Base-by-base conservation (phyloP, 1,284 basidiomycete species). In the Ganoderma boninense region DNA sequence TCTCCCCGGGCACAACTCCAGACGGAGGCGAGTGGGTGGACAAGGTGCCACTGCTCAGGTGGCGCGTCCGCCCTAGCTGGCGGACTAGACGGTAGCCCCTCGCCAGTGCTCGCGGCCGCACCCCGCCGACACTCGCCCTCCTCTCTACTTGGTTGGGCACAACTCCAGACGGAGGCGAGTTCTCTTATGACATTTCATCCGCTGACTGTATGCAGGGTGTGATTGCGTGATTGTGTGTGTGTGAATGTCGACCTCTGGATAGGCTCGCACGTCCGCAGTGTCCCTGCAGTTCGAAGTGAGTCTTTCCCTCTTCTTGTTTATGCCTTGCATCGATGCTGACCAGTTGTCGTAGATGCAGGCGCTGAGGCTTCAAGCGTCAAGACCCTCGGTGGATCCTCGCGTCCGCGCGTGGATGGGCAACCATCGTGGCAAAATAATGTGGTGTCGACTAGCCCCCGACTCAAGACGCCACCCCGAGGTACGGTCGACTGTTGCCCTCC, bases 381-480 rank as follows among this genome's bases (percentile, higher is more conserved):
- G n/a, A n/a, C n/a, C 54, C 54, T 56, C 29, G 8, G 16, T 14
- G 54, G 29, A 32, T 56, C 54, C 54, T 56, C 54, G n/a, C 54
- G 54, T n/a, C 14, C 13, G 54, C 54, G 54, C 54, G 40, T 61
- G 38, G n/a, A 42, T n/a, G 38, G 38, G 23, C 54, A 32, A 6
- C 26, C 54, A 18, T 18, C 8, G 32, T 49, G 43, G 64, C 3
- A 61, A 62, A 20, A 38, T 35, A 26, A 18, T 52, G 44, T 62
- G 67, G 67, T 43, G 64, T 68, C 67, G 67, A 68, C 56, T 56
- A 14, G 54, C 56, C 56, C 56, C 49, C 62, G 67, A 64, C 64
- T 68, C 67, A 68, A 68, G 62, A n/a, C n/a, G n/a, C n/a, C n/a
- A n/a, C n/a, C n/a, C n/a, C n/a, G n/a, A n/a, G n/a, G n/a, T n/a